A percentile compares a stretch with the other conserved stretches of the same genome.
phyloP scores from a whole-genome alignment of 208 protist species.

The Leishmania gerbilli region DNA sequence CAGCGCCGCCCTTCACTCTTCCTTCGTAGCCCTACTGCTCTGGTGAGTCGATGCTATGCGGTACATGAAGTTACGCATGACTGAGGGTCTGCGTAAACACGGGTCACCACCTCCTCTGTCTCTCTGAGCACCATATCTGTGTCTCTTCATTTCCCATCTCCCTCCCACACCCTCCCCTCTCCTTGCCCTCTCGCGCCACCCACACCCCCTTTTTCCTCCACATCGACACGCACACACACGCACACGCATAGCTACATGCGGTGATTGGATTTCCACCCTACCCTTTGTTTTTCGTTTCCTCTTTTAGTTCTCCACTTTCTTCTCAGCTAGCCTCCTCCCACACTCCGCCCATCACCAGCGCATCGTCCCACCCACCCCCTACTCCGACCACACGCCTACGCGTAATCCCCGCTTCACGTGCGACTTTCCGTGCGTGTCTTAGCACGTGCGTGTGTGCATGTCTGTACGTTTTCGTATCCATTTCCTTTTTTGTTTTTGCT shows the following conservation, averaged over 20 bases:
- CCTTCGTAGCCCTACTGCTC: background rate
- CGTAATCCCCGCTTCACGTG: background rate
- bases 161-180: background rate
- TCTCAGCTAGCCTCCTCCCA: background rate
- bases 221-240: background rate
- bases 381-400: background rate
- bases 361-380: background rate
- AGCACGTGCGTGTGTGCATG: constrained; percentile 1
- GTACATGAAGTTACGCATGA: background rate
- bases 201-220: background rate
- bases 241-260: background rate
- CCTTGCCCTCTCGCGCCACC: background rate
- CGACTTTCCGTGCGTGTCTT: background rate
- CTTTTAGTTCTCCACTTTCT: background rate
- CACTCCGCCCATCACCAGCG: background rate
- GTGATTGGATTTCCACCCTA: background rate
- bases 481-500: background rate
- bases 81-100: background rate
- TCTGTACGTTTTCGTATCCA: background rate
- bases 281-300: background rate
- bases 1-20: background rate
- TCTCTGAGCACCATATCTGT: background rate
- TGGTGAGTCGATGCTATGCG: background rate
- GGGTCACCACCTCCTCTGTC: background rate
- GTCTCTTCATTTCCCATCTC: background rate